These are phyloP conservation scores for Arthroderma uncinatum DNA, from an alignment of 2,329 filamentous ascomycete genomes.

Conservation along the genomic window DNA sequence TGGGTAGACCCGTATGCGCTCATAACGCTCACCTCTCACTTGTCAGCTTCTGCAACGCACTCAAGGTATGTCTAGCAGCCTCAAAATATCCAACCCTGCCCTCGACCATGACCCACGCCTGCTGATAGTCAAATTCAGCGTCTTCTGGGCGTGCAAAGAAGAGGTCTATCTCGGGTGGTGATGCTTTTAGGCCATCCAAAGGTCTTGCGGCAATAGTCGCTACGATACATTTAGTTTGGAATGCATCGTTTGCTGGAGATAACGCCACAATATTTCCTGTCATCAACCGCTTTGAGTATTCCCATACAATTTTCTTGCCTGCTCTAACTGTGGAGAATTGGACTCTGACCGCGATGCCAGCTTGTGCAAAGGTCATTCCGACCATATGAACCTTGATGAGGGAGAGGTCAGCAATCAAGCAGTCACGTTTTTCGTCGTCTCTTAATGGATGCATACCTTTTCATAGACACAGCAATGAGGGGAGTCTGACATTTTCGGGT, in stretches of 20 bases:
- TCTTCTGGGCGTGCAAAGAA: constrained; percentile 55
- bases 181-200: constrained; percentile 49
- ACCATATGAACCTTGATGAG: constrained; percentile 50
- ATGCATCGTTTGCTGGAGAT: constrained; percentile 46
- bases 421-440: background rate
- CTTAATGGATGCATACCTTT: constrained; percentile 39
- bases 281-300: constrained; percentile 48
- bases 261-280: constrained; percentile 46
- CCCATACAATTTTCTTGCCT: constrained; percentile 57
- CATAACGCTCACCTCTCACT: constrained; percentile 37
- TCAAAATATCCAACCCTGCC: constrained; percentile 65
- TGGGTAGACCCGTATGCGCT: background rate
- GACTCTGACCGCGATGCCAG: constrained; percentile 56
- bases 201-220: constrained; percentile 63
- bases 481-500: constrained; percentile 49
- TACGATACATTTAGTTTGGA: constrained; percentile 54
- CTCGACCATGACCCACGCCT: constrained; percentile 70
- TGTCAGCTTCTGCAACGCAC: constrained; percentile 56
- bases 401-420: background rate
- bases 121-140: constrained; percentile 55
- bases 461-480: constrained; percentile 55
- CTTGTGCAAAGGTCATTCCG: constrained; percentile 51
- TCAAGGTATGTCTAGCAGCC: constrained; percentile 59
- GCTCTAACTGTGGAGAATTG: constrained; percentile 59
- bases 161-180: constrained; percentile 63